These are phyloP conservation scores for Aspergillus sparsus DNA, from an alignment of 495 filamentous ascomycete species.

Conservation along the genomic window DNA sequence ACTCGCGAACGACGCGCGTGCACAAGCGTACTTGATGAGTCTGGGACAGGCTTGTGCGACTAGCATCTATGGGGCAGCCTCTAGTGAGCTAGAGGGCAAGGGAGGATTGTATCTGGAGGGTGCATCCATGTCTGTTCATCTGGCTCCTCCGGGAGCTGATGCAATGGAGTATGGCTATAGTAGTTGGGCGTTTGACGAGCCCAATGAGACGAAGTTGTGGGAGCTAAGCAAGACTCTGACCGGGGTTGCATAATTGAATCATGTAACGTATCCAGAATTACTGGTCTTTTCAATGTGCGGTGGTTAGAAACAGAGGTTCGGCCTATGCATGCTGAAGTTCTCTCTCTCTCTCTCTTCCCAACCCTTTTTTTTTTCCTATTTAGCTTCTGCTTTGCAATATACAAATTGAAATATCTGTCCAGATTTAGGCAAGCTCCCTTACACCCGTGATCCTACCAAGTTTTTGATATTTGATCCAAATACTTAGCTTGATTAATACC, in stretches of 20 bases:
- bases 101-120: constrained; percentile 42
- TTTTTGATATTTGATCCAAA: no score
- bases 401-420: no score
- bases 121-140: background rate
- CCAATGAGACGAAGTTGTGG: constrained; percentile 7
- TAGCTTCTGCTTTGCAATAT: no score
- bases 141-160: background rate
- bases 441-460: no score
- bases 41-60: constrained; percentile 44
- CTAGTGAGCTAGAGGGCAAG: constrained; percentile 37
- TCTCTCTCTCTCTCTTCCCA: background rate
- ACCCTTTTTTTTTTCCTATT: no score
- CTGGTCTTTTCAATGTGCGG: background rate
- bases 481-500: no score
- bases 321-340: background rate
- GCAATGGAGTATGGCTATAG: constrained; percentile 6
- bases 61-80: constrained; percentile 41
- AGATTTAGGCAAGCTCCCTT: no score
- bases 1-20: constrained; percentile 18
- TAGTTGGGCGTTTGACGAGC: constrained; percentile 5
- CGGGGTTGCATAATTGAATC: background rate
- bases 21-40: constrained; percentile 34
- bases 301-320: background rate
- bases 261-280: background rate
- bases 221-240: constrained; percentile 3